A percentile compares a stretch with the other conserved stretches of the same genome.
These are phyloP conservation scores for Trypanosoma caninum DNA, from an alignment of 208 protist species.

Conservation along the genomic window DNA sequence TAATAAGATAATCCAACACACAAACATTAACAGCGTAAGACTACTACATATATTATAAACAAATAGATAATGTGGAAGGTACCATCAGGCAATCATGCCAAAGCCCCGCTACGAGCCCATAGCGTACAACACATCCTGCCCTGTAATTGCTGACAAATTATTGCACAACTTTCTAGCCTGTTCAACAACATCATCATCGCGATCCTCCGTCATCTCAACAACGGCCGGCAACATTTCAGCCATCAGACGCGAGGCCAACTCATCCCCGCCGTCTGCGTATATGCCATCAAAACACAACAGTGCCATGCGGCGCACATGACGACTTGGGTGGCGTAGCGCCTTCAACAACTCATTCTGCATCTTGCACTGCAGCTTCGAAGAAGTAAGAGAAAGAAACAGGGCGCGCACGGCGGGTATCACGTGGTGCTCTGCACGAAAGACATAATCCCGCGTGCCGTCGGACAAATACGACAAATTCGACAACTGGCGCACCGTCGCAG, in stretches of 20 bases:
- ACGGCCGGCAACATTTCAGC: conserved; percentile 86
- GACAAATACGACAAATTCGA: conserved; percentile 66
- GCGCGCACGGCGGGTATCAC: conserved; percentile 74
- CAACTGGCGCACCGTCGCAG: conserved; percentile 75
- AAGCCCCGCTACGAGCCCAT: conserved; percentile 54
- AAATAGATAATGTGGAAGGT: too few species aligned
- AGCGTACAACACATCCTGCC: conserved; percentile 87
- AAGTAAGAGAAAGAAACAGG: conserved; percentile 71
- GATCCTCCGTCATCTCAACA: conserved; percentile 88
- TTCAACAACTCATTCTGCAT: conserved; percentile 81
- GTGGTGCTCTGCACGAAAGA: conserved; percentile 60
- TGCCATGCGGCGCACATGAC: conserved; percentile 60
- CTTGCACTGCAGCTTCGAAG: conserved; percentile 76
- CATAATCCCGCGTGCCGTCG: conserved; percentile 62
- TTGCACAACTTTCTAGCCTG: conserved; percentile 74
- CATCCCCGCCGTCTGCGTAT: conserved; percentile 88
- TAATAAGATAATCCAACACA: too few species aligned
- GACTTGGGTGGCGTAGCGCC: conserved; percentile 68
- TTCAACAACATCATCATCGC: conserved; percentile 76
- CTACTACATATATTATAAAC: too few species aligned
- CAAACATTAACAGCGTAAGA: too few species aligned
- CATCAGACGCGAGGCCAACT: conserved; percentile 86
- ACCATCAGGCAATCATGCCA: too few species aligned
- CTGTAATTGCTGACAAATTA: conserved; percentile 83
- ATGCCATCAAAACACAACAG: conserved; percentile 72